Base-by-base conservation (phyloP, 139 green algal species). In the Chlamydomonas eustigma region DNA sequence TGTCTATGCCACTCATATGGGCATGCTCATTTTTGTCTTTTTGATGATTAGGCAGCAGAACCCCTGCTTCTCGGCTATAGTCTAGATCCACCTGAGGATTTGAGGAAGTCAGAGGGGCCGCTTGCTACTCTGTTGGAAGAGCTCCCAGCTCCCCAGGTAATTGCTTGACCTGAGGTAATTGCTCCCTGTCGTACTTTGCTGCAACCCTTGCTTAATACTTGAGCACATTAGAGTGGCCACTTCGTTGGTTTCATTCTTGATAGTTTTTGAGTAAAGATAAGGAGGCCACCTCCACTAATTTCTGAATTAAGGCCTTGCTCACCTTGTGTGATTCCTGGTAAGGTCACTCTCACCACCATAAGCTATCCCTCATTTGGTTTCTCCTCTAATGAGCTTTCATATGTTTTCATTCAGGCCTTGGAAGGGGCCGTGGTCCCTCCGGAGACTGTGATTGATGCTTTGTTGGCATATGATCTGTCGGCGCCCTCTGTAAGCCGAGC, bases 11-110 rank as follows among this genome's bases (percentile, higher is more conserved):
- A n/a, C n/a, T n/a, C n/a, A n/a, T n/a, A n/a, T n/a, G n/a, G n/a
- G n/a, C n/a, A n/a, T n/a, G n/a, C n/a, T n/a, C n/a, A n/a, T n/a
- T n/a, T n/a, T n/a, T n/a, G n/a, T n/a, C n/a, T n/a, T n/a, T n/a
- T n/a, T n/a, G n/a, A n/a, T n/a, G n/a, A n/a, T n/a, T 34, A 72
- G 65, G 65, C 65, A 8, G 8, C 65, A 39, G 65, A 72, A 22
- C 65, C 65, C 3, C 28, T 72, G 65, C 24, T 72, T 33, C 65
- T 72, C 6, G 65, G 65, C 28, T 72, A 72, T 34, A 72, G 18
- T 34, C 8, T 72, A 4, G 65, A 72, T 4, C 33, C 31, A 4
- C 25, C 33, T 12, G 24, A 5, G 8, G 65, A 72, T 4, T 4
- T 22, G 33, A 6, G 5, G 31, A 33, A 34, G 22, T 22, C 44